A percentile compares a stretch with the other conserved stretches of the same genome.
Evolutionary conservation across 2,329 filamentous ascomycete genomes (phyloP).

Genomic region (Penicillium sp.): DNA sequence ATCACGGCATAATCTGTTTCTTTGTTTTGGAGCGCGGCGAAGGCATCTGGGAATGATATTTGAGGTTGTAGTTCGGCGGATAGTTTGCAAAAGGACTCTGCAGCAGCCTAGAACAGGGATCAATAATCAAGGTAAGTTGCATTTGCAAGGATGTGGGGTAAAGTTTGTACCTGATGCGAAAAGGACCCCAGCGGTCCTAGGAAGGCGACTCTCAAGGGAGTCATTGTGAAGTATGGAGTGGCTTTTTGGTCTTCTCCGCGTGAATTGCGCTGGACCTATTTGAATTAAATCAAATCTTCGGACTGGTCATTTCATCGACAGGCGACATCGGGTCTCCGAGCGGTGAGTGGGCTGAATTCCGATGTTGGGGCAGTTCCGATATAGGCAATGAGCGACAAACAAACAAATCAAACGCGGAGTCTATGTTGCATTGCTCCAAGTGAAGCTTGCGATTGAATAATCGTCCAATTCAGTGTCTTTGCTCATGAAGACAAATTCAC

Average conservation of each 20-base stretch:
- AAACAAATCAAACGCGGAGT: conserved; percentile 27
- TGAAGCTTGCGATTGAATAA: conserved; percentile 4
- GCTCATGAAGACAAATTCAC: conserved; percentile 2
- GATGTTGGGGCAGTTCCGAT: background rate
- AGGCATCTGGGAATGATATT: conserved; percentile 61
- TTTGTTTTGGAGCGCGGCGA: conserved; percentile 69
- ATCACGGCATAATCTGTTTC: conserved; percentile 72
- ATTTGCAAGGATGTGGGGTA: conserved; percentile 23
- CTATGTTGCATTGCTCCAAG: background rate
- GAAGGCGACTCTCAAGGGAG: conserved; percentile 49
- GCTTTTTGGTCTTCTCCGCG: background rate
- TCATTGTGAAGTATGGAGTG: conserved; percentile 17
- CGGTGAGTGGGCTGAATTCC: conserved; percentile 13
- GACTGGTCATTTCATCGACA: background rate
- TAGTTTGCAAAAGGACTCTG: conserved; percentile 48
- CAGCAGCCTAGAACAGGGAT: conserved; percentile 48
- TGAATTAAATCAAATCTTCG: background rate
- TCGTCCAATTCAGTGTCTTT: background rate
- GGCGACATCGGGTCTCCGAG: conserved; percentile 12
- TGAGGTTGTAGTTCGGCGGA: conserved; percentile 34
- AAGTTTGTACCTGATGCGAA: conserved; percentile 60
- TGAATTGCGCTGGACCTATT: background rate
- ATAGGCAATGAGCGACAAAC: conserved; percentile 8
- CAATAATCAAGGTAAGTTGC: background rate
- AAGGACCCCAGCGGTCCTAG: conserved; percentile 65